Percentiles rank a stretch among this genome's conserved stretches.
phyloP scores from a whole-genome alignment of 2,329 filamentous ascomycete genomes.

The Dactylellina parvicollis region DNA sequence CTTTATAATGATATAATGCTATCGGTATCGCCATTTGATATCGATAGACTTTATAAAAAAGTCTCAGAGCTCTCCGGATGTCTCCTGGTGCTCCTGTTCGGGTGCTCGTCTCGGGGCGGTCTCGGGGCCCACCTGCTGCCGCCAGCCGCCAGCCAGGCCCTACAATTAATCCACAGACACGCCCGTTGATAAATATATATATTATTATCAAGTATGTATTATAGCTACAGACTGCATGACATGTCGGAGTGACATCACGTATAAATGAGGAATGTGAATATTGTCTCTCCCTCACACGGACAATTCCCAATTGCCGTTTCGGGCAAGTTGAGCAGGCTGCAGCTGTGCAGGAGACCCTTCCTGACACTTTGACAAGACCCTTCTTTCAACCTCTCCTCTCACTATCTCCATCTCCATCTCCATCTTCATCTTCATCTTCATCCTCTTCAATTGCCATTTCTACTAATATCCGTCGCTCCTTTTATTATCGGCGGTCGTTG shows the following conservation, averaged over 20 bases:
- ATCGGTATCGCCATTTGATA: not conserved
- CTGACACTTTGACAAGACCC: not conserved
- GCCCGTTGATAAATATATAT: too few species aligned
- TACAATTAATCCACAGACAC: too few species aligned
- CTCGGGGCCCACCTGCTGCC: too few species aligned
- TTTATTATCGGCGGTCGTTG: not conserved
- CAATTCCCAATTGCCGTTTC: not conserved
- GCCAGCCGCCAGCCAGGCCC: too few species aligned
- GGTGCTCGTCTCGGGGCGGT: too few species aligned
- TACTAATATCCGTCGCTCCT: not conserved
- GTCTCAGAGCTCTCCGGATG: too few species aligned
- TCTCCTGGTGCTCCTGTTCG: too few species aligned
- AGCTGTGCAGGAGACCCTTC: not conserved
- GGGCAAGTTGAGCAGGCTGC: slow-evolving; percentile 4
- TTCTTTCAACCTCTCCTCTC: slow-evolving; percentile 1
- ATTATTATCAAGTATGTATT: too few species aligned
- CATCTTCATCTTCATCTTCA: not conserved
- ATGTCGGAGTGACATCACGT: not conserved
- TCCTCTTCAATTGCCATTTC: not conserved
- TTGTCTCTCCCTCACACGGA: not conserved
- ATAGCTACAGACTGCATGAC: not conserved
- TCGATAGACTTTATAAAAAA: too few species aligned
- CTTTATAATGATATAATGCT: not conserved
- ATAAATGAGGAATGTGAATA: not conserved
- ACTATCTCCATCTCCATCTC: not conserved